Evolutionary conservation across 345 rosid genomes (phyloP).

Genomic region (Aurinia saxatilis): DNA sequence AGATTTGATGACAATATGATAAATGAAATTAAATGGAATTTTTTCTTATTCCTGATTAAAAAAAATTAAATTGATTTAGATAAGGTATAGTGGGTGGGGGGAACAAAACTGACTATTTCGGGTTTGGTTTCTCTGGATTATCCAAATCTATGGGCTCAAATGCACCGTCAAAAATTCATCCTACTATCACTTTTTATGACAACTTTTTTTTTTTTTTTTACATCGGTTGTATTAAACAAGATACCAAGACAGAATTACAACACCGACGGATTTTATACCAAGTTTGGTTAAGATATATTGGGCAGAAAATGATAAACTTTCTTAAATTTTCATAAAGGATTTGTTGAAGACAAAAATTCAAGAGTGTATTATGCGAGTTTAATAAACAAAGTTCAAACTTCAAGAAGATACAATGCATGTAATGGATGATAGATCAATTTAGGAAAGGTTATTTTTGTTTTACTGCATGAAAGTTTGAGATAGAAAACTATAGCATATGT

Average conservation of each 20-base stretch:
- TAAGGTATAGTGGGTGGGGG: conserved; percentile 7
- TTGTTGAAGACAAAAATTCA: not conserved
- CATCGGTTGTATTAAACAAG: too few species aligned
- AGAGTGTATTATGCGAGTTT: not conserved
- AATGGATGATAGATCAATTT: too few species aligned
- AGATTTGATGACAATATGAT: conserved; percentile 20
- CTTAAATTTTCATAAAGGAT: too few species aligned
- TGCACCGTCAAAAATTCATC: not conserved
- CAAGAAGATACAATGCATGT: too few species aligned
- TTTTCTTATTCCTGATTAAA: not conserved
- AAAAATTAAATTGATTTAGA: not conserved
- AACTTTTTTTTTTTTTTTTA: too few species aligned
- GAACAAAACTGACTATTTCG: conserved; percentile 8
- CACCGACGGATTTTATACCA: not conserved
- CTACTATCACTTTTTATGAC: too few species aligned
- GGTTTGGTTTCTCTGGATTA: conserved; percentile 7
- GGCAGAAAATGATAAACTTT: too few species aligned
- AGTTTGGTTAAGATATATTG: too few species aligned
- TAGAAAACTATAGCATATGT: too few species aligned
- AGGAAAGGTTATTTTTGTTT: too few species aligned
- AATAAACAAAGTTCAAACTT: too few species aligned
- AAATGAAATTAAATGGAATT: not conserved
- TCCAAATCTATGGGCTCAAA: conserved; percentile 12
- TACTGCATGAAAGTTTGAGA: too few species aligned
- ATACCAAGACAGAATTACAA: not conserved